phyloP scores from a whole-genome alignment of 106 monocot species.

The Platanthera zijinensis region DNA sequence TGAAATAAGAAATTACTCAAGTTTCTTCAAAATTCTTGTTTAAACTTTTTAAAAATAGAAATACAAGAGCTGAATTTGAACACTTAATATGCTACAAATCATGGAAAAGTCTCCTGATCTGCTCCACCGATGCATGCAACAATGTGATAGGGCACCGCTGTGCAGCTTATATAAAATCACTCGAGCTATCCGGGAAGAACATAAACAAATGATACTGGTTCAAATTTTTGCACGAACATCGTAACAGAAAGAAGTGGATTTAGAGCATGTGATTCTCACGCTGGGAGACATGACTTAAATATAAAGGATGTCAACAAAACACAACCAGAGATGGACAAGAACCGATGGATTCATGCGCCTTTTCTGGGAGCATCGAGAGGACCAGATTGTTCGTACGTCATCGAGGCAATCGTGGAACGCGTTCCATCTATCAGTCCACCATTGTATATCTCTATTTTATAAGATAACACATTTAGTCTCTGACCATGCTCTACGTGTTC shows the following conservation, averaged over 20 bases:
- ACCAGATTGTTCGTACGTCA: constrained; percentile 72
- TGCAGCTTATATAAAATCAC: no score
- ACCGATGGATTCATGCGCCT: constrained; percentile 85
- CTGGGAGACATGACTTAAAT: constrained; percentile 85
- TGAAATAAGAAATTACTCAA: neutral
- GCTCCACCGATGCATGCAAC: constrained; percentile 64
- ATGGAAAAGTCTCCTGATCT: constrained; percentile 83
- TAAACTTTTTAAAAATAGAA: neutral
- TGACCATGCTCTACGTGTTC: neutral
- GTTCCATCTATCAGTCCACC: constrained; percentile 41
- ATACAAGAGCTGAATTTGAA: neutral
- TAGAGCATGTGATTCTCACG: constrained; percentile 14
- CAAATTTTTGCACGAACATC: neutral
- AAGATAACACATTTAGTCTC: neutral
- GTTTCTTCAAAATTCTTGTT: neutral
- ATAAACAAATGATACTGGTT: neutral
- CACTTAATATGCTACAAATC: constrained; percentile 40
- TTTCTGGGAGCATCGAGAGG: constrained; percentile 79
- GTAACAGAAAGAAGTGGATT: neutral
- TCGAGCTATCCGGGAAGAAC: constrained; percentile 33
- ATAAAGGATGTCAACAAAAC: constrained; percentile 78
- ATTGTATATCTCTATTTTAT: constrained; percentile 45
- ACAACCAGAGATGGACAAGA: constrained; percentile 78
- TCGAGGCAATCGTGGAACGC: constrained; percentile 49
- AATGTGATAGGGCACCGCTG: constrained; percentile 74